phyloP scores from a whole-genome alignment of 495 filamentous ascomycete genomes.

The Eremomyces bilateralis region DNA sequence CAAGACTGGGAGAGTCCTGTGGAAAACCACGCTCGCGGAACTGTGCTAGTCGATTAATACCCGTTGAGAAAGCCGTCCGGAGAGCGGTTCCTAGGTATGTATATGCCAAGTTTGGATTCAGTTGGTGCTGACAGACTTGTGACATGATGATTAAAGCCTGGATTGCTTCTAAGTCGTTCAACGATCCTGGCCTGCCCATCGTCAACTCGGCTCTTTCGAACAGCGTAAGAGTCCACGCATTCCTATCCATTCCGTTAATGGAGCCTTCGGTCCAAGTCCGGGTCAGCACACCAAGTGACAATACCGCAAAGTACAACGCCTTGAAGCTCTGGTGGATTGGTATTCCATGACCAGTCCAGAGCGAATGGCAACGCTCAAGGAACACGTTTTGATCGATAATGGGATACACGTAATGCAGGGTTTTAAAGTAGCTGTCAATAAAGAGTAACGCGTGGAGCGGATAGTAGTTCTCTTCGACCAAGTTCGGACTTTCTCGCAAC shows the following conservation, averaged over 20 bases:
- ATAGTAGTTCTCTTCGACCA: conserved; percentile 1
- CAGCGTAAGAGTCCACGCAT: conserved; percentile 1
- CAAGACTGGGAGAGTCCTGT: no score
- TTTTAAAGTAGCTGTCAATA: conserved; percentile 2
- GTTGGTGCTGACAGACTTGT: conserved; percentile 1
- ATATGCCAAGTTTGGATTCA: conserved; percentile 3
- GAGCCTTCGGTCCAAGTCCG: conserved; percentile 1
- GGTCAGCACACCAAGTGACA: conserved; percentile 2
- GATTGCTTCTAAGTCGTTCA: conserved; percentile 1
- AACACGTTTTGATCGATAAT: neutral
- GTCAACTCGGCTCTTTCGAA: conserved; percentile 1
- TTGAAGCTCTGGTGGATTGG: neutral
- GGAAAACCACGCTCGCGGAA: neutral
- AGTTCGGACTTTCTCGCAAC: neutral
- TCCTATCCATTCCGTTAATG: conserved; percentile 2
- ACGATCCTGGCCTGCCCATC: neutral
- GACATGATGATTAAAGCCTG: conserved; percentile 2
- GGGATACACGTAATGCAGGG: conserved; percentile 2
- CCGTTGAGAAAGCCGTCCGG: conserved; percentile 1
- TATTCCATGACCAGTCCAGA: neutral
- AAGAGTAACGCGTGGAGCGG: conserved; percentile 1
- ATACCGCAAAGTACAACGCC: conserved; percentile 1
- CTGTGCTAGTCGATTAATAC: neutral
- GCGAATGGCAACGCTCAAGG: conserved; percentile 1
- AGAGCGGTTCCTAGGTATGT: conserved; percentile 1